Evolutionary conservation across 1,284 basidiomycete genomes (phyloP).

Genomic region (Garcileccinum viscosum): DNA sequence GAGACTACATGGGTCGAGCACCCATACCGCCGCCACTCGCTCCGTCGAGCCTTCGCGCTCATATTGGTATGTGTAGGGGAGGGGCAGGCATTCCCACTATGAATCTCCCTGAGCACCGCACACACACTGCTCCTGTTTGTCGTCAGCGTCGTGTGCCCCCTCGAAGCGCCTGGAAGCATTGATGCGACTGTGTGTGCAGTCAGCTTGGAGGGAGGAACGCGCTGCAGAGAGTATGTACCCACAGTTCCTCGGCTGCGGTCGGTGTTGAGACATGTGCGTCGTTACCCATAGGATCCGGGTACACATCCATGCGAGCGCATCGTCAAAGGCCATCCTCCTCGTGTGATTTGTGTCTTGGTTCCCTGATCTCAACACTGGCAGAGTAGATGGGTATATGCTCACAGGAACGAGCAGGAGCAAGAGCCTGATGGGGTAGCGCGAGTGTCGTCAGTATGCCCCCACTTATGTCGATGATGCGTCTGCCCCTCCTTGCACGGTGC

Average conservation of each 20-base stretch:
- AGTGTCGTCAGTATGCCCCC: constrained; percentile 62
- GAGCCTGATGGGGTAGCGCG: constrained; percentile 58
- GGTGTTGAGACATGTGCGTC: constrained; percentile 33
- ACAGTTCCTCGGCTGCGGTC: not conserved
- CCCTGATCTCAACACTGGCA: constrained; percentile 13
- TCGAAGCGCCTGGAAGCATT: constrained; percentile 68
- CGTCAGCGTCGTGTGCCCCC: constrained; percentile 83
- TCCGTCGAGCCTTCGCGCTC: constrained; percentile 9
- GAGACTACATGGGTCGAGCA: constrained; percentile 79
- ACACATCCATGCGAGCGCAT: constrained; percentile 55
- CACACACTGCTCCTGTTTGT: constrained; percentile 78
- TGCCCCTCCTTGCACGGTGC: not conserved
- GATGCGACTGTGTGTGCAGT: constrained; percentile 71
- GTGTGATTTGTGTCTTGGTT: not conserved
- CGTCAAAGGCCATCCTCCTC: constrained; percentile 43
- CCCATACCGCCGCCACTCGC: too few relatives aligned
- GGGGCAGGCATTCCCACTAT: constrained; percentile 3
- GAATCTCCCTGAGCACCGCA: constrained; percentile 71
- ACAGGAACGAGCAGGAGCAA: constrained; percentile 65
- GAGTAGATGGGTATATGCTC: constrained; percentile 47
- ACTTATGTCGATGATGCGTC: too few relatives aligned
- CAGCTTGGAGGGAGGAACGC: constrained; percentile 54
- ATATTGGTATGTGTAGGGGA: not conserved
- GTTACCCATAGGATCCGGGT: constrained; percentile 53
- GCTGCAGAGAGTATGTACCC: constrained; percentile 19